Evolutionary conservation across 2,329 filamentous ascomycete genomes (phyloP).

Genomic region (Didymella exigua): DNA sequence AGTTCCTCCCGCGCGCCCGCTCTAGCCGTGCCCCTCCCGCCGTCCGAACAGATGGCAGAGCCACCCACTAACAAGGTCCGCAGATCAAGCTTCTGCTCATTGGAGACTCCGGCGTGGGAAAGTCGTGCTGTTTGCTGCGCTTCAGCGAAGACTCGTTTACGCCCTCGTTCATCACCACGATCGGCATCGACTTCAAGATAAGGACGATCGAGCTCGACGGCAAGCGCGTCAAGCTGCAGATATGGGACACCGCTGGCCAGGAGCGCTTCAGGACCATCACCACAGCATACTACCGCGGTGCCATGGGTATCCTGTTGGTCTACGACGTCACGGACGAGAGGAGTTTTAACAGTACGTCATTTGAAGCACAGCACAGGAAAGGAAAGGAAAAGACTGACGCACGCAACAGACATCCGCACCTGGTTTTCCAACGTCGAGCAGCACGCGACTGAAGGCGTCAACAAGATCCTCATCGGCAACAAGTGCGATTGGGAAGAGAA

Average conservation of each 20-base stretch:
- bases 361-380: not conserved
- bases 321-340: conserved; percentile 98
- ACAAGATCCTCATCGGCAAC: conserved; percentile 99
- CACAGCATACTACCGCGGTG: conserved; percentile 96
- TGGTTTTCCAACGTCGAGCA: conserved; percentile 99
- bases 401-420: conserved; percentile 82
- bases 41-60: not conserved
- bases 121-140: conserved; percentile 94
- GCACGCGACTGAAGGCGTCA: conserved; percentile 97
- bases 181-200: conserved; percentile 99
- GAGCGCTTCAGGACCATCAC: conserved; percentile 99
- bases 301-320: conserved; percentile 96
- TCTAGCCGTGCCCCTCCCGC: conserved; percentile 13
- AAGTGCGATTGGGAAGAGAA: conserved; percentile 99
- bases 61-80: conserved; percentile 19
- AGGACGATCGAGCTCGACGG: conserved; percentile 98
- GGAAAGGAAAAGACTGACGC: conserved; percentile 20
- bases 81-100: conserved; percentile 97
- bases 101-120: conserved; percentile 94
- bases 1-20: conserved; percentile 43
- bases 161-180: conserved; percentile 97
- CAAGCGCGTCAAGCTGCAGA: conserved; percentile 98
- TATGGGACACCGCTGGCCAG: conserved; percentile 98
- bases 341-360: conserved; percentile 84
- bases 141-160: conserved; percentile 99